Conservation (phyloP, 345 rosid species). For the Gossypium herbaceum region DNA sequence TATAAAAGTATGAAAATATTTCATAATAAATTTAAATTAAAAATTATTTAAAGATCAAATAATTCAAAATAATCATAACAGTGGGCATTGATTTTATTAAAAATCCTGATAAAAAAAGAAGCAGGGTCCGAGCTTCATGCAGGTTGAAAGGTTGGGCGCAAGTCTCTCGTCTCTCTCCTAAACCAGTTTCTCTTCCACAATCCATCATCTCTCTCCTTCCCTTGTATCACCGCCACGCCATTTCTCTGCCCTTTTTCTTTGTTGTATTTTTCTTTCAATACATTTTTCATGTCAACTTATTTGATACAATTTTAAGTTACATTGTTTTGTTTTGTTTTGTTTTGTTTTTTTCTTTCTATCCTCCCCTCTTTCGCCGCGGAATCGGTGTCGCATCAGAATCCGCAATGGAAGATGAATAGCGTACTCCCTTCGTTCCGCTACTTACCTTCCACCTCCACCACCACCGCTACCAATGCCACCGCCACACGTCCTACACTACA, state of each 20-base stretch:
- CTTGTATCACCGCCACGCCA: not conserved
- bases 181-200: not conserved
- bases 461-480: constrained; percentile 27
- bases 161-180: not conserved
- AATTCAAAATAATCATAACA: too few species aligned
- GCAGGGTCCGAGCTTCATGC: not conserved
- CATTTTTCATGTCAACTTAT: not conserved
- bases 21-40: too few species aligned
- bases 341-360: not conserved
- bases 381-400: constrained; percentile 41
- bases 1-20: too few species aligned
- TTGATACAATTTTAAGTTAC: not conserved
- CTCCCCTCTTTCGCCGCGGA: constrained; percentile 25
- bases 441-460: constrained; percentile 34
- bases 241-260: not conserved
- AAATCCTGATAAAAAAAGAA: too few species aligned
- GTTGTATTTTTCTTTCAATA: not conserved
- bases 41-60: too few species aligned
- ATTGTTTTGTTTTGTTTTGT: not conserved
- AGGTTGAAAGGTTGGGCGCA: not conserved
- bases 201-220: not conserved
- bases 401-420: constrained; percentile 54
- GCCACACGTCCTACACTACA: constrained; percentile 3
- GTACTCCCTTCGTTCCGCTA: constrained; percentile 28
- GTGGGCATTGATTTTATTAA: too few species aligned